These are phyloP conservation scores for Hordeum pubiflorum DNA, from an alignment of 202 grass and related monocot species.

Conservation along the genomic window DNA sequence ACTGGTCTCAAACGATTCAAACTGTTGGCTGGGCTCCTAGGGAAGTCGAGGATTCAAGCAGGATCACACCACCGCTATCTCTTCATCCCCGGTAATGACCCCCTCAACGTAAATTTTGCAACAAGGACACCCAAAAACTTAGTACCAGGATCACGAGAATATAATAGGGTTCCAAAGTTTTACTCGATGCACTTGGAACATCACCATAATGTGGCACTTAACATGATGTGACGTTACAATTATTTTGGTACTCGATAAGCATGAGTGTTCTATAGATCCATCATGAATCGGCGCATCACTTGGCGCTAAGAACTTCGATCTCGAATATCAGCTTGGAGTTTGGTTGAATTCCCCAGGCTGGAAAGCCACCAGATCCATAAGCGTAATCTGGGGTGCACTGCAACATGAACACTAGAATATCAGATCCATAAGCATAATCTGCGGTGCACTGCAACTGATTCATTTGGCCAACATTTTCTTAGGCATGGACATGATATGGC, in stretches of 20 bases:
- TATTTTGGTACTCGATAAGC: slow-evolving; percentile 29
- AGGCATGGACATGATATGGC: not conserved
- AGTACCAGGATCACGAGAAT: not conserved
- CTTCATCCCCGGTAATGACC: not conserved
- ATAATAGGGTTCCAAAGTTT: not conserved
- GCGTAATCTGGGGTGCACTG: slow-evolving; percentile 96
- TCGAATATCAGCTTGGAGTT: slow-evolving; percentile 71
- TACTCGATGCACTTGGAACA: slow-evolving; percentile 1
- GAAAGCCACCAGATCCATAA: slow-evolving; percentile 67
- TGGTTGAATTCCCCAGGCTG: slow-evolving; percentile 69
- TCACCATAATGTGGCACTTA: not conserved
- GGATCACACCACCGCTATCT: not conserved
- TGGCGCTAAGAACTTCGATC: slow-evolving; percentile 64
- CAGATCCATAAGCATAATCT: not conserved
- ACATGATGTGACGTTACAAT: not conserved
- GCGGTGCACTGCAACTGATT: too few species aligned
- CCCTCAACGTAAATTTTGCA: not conserved
- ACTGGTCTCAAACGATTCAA: too few species aligned
- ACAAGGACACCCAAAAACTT: not conserved
- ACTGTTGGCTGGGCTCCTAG: not conserved
- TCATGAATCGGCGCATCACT: slow-evolving; percentile 31
- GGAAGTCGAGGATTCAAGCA: not conserved
- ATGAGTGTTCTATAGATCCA: not conserved
- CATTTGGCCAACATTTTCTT: not conserved
- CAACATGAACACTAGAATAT: slow-evolving; percentile 14